A percentile compares a stretch with the other conserved stretches of the same genome.
Evolutionary conservation across 768 basidiomycete genomes (phyloP).

Genomic region (Xanthoconium purpureum): DNA sequence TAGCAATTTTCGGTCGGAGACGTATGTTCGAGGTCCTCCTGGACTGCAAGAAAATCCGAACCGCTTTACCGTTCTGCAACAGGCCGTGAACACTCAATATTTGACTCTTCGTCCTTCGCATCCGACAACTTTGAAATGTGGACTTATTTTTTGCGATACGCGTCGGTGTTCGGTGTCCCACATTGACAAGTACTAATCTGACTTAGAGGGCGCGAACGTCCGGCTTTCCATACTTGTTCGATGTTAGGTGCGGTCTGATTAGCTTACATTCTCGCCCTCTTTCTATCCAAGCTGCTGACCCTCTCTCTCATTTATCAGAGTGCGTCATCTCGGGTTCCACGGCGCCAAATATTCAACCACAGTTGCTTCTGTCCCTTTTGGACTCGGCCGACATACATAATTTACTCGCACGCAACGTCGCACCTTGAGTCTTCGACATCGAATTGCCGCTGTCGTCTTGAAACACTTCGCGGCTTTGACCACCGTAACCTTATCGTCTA

Average conservation of each 20-base stretch:
- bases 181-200: too few species aligned
- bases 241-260: background rate
- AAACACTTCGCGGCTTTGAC: constrained; percentile 5
- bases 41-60: too few species aligned
- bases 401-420: background rate
- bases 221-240: too few species aligned
- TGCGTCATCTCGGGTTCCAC: background rate
- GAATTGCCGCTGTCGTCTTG: background rate
- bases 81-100: too few species aligned
- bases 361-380: background rate
- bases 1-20: too few species aligned
- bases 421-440: background rate
- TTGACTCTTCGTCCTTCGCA: too few species aligned
- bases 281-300: background rate
- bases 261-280: background rate
- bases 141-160: too few species aligned
- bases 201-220: too few species aligned
- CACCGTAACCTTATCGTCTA: background rate
- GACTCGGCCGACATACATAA: background rate
- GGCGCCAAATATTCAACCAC: background rate
- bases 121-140: too few species aligned
- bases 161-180: too few species aligned
- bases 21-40: too few species aligned
- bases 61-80: too few species aligned
- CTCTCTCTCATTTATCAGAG: background rate